These are phyloP conservation scores for Aotearoamyces nothofagi DNA, from an alignment of 2,329 filamentous ascomycete species.

Conservation along the genomic window DNA sequence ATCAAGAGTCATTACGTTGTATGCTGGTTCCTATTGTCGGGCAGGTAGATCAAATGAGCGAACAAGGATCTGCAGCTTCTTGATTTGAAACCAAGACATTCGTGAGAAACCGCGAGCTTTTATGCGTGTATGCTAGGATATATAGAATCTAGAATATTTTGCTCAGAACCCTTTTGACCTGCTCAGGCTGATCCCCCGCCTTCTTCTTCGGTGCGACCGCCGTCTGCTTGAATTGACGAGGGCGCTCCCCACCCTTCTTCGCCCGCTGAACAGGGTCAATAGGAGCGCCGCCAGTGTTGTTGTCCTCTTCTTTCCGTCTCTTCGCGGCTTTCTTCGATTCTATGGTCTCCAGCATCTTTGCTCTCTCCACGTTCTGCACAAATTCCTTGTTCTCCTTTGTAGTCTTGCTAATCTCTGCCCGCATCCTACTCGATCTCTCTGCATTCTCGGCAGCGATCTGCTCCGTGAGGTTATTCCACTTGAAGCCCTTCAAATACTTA, in stretches of 20 bases:
- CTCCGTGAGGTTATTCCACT: conserved; percentile 61
- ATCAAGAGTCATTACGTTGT: too few relatives aligned
- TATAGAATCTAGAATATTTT: conserved; percentile 47
- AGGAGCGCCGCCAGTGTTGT: conserved; percentile 11
- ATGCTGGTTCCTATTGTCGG: too few relatives aligned
- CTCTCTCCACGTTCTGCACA: conserved; percentile 62
- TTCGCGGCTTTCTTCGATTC: conserved; percentile 40
- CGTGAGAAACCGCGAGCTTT: too few relatives aligned
- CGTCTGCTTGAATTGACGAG: conserved; percentile 52
- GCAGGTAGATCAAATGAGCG: too few relatives aligned
- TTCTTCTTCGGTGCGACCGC: conserved; percentile 35
- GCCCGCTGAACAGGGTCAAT: conserved; percentile 7
- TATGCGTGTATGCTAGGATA: too few relatives aligned
- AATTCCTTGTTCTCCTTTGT: conserved; percentile 72
- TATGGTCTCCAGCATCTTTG: conserved; percentile 67
- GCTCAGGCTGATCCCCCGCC: conserved; percentile 32
- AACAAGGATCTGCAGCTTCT: too few relatives aligned
- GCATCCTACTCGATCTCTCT: conserved; percentile 58
- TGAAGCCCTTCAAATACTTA: conserved; percentile 69
- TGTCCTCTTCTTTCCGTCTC: conserved; percentile 22
- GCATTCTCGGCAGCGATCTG: conserved; percentile 73
- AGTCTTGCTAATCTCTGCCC: conserved; percentile 62
- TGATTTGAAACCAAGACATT: too few relatives aligned
- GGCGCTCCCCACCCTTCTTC: conserved; percentile 20
- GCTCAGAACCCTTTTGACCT: conserved; percentile 43